phyloP scores from a whole-genome alignment of 768 basidiomycete genomes.

The Boletellus ananiceps region DNA sequence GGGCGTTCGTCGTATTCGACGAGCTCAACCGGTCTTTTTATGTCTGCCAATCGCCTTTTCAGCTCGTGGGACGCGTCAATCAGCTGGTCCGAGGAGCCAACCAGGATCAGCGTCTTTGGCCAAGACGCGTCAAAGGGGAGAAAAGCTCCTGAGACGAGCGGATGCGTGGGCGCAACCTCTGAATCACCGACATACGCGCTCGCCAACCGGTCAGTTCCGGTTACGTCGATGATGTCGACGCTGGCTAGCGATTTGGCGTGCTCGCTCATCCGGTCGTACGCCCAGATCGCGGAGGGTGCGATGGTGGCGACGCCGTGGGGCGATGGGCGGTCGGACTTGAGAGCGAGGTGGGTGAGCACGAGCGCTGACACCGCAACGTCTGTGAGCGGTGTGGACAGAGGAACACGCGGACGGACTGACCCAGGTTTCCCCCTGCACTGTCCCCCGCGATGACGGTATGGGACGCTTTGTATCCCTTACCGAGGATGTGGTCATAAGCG shows the following conservation, averaged over 20 bases:
- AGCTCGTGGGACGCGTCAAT: slow-evolving; percentile 10
- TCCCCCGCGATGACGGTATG: slow-evolving; percentile 22
- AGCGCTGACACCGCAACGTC: slow-evolving; percentile 12
- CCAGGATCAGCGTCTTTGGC: slow-evolving; percentile 22
- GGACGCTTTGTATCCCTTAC: slow-evolving; percentile 18
- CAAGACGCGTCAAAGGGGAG: slow-evolving; percentile 14
- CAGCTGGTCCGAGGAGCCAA: slow-evolving; percentile 16
- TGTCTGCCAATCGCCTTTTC: background rate
- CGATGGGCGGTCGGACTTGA: slow-evolving; percentile 49
- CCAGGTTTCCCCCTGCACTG: slow-evolving; percentile 24
- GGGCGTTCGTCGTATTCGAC: slow-evolving; percentile 23
- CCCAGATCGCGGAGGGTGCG: slow-evolving; percentile 34
- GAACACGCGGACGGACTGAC: slow-evolving; percentile 13
- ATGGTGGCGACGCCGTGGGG: slow-evolving; percentile 54
- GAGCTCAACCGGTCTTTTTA: slow-evolving; percentile 11
- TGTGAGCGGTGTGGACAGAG: background rate
- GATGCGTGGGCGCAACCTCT: slow-evolving; percentile 8
- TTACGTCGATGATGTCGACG: slow-evolving; percentile 1
- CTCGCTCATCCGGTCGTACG: background rate
- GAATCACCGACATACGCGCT: slow-evolving; percentile 11
- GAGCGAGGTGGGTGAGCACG: slow-evolving; percentile 30
- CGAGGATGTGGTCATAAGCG: slow-evolving; percentile 24
- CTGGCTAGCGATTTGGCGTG: slow-evolving; percentile 2
- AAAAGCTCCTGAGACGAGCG: slow-evolving; percentile 15
- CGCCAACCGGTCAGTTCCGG: background rate